Evolutionary conservation across 2,329 filamentous ascomycete genomes (phyloP).

Genomic region (Fusarium compactum): DNA sequence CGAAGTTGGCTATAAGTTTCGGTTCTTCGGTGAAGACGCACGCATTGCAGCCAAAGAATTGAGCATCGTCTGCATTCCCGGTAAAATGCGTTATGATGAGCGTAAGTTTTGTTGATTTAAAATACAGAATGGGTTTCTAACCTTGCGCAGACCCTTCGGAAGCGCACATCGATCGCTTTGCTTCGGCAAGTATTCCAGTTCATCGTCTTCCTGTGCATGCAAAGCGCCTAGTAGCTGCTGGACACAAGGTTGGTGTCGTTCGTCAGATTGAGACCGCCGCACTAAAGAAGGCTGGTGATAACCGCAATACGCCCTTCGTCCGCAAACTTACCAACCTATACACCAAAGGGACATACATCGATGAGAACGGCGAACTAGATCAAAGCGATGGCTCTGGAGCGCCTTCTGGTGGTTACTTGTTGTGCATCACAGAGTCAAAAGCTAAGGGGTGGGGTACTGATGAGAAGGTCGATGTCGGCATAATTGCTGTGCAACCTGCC

Average conservation of each 20-base stretch:
- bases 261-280: slow-evolving; percentile 95
- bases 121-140: neutral
- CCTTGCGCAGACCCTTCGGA: slow-evolving; percentile 77
- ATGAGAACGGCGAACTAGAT: slow-evolving; percentile 87
- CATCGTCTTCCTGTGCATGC: slow-evolving; percentile 93
- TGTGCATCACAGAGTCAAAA: slow-evolving; percentile 92
- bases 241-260: slow-evolving; percentile 96
- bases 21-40: slow-evolving; percentile 96
- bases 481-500: slow-evolving; percentile 93
- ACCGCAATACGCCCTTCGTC: slow-evolving; percentile 90
- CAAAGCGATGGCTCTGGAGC: slow-evolving; percentile 58
- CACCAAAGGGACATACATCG: slow-evolving; percentile 97
- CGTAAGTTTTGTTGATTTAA: slow-evolving; percentile 60
- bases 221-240: slow-evolving; percentile 90
- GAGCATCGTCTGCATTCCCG: slow-evolving; percentile 95
- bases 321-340: slow-evolving; percentile 96
- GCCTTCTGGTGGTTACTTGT: slow-evolving; percentile 82
- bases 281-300: slow-evolving; percentile 93
- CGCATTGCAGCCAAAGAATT: slow-evolving; percentile 88
- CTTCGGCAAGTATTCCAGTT: slow-evolving; percentile 94
- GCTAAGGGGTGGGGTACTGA: slow-evolving; percentile 84
- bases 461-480: slow-evolving; percentile 91
- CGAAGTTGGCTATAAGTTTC: slow-evolving; percentile 98
- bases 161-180: slow-evolving; percentile 90
- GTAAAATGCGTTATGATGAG: slow-evolving; percentile 94